Base-by-base conservation (phyloP, 768 basidiomycete species). In the Psilocybe tampanensis region DNA sequence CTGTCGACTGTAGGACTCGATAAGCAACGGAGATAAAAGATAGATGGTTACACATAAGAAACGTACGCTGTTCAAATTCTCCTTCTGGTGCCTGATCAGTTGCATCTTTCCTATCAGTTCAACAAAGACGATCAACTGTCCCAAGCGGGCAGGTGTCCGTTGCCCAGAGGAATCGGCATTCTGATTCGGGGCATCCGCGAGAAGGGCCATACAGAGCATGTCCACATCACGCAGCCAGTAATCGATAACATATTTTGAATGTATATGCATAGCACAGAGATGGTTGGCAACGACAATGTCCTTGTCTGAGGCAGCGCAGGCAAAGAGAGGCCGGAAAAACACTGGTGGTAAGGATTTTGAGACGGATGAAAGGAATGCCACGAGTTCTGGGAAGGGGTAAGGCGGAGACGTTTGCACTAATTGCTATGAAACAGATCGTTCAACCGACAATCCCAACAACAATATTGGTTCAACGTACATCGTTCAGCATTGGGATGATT, bases 251-350 rank as follows among this genome's bases (percentile, higher is more conserved):
- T 83, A 81, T 26, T 75, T 78, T 4, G 82, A 74, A 53, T 88
- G 61, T 1, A 80, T 75, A 13, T 75, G 72, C 44, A 92, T 66
- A 3, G 79, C 75, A 44, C 82, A 79, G 0, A 90, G 77, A 58
- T 89, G 82, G 52, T 81, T 83, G 11, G 83, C 75, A 9, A 89
- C 75, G 11, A 80, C 76, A n/a, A 80, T 64, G 53, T 85, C 85
- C 61, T 86, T 88, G 42, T 77, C 75, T 0, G 88, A 84, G 2
- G 83, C 83, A 0, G 90, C 87, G 58, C 88, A 89, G 0, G 78
- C 70, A 63, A 92, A 89, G 8, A 92, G 70, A 0, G 88, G 86
- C 65, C 86, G 89, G 74, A 83, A 91, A 70, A 92, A 90, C 0
- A 85, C 58, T 49, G 80, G 84, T 0, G 89, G 89, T 55, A 82